Conservation (phyloP, 805 yeast genomes). For the Cyberlindnera meyerae region DNA sequence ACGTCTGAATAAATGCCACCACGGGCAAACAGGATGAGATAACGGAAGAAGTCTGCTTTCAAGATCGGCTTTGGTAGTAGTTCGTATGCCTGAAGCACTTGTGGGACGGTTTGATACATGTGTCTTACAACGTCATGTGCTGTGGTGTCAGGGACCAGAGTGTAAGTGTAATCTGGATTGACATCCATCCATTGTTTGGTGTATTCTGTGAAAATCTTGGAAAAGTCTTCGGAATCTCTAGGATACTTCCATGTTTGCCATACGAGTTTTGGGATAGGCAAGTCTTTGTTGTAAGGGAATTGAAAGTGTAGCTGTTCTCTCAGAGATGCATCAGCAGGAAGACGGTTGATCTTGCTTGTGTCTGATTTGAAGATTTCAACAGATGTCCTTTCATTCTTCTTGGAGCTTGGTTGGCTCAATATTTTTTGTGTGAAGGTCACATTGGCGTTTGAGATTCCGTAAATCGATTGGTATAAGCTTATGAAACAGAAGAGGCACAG, state of each 20-base stretch:
- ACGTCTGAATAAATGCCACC: slow-evolving; percentile 94
- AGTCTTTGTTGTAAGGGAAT: slow-evolving; percentile 67
- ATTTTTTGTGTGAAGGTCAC: neutral
- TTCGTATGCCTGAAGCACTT: slow-evolving; percentile 68
- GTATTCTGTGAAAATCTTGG: slow-evolving; percentile 43
- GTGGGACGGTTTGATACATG: slow-evolving; percentile 68
- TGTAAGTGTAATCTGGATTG: slow-evolving; percentile 65
- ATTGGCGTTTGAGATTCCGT: slow-evolving; percentile 11
- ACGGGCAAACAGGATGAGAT: slow-evolving; percentile 76
- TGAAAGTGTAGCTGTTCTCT: slow-evolving; percentile 62
- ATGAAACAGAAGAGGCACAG: slow-evolving; percentile 3
- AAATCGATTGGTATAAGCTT: slow-evolving; percentile 12
- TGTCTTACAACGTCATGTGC: slow-evolving; percentile 51
- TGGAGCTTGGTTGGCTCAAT: slow-evolving; percentile 1
- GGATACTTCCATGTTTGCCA: slow-evolving; percentile 96
- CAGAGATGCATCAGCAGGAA: slow-evolving; percentile 20
- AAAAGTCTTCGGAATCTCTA: slow-evolving; percentile 50
- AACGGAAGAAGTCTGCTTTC: slow-evolving; percentile 91
- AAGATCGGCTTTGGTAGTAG: slow-evolving; percentile 75
- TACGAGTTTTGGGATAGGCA: slow-evolving; percentile 68
- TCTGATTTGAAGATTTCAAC: slow-evolving; percentile 7
- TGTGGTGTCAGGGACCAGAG: slow-evolving; percentile 65
- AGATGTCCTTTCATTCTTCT: neutral
- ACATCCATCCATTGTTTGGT: slow-evolving; percentile 59
- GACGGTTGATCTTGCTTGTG: neutral